A percentile compares a stretch with the other conserved stretches of the same genome.
Evolutionary conservation across 495 filamentous ascomycete species (phyloP).

Genomic region (Penicillium salamii): DNA sequence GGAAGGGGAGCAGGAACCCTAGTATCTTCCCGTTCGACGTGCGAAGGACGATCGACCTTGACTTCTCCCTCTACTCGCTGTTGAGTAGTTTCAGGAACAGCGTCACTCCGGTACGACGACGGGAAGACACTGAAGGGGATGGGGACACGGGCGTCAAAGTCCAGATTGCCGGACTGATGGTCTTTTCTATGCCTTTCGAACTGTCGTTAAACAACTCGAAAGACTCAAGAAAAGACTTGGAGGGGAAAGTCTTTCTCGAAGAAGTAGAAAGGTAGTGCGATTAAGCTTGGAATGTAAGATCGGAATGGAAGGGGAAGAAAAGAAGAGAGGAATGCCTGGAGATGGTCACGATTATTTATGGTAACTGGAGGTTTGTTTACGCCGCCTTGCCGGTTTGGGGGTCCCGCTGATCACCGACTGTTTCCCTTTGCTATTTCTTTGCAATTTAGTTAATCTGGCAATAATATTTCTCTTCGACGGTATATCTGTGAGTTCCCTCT

Average conservation of each 20-base stretch:
- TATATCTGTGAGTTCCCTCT: no score
- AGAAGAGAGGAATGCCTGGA: conserved; percentile 6
- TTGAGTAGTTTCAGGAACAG: conserved; percentile 74
- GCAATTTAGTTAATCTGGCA: no score
- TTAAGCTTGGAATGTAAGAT: conserved; percentile 8
- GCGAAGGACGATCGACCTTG: conserved; percentile 70
- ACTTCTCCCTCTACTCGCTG: conserved; percentile 86
- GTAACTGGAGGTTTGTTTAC: conserved; percentile 28
- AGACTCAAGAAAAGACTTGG: conserved; percentile 85
- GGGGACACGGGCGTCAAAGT: conserved; percentile 99
- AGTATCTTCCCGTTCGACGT: conserved; percentile 94
- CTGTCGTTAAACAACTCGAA: conserved; percentile 69
- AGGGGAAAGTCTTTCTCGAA: conserved; percentile 45
- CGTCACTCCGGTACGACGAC: conserved; percentile 93
- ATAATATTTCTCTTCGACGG: no score
- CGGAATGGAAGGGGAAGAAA: conserved; percentile 12
- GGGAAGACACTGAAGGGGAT: conserved; percentile 99
- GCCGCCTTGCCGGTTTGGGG: conserved; percentile 26
- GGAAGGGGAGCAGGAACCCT: conserved; percentile 65
- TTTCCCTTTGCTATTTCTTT: neutral
- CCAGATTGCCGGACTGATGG: conserved; percentile 92
- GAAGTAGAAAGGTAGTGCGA: conserved; percentile 18
- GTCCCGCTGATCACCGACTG: conserved; percentile 9
- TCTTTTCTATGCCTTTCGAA: conserved; percentile 94
- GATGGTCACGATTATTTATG: conserved; percentile 15